phyloP scores from a whole-genome alignment of 495 filamentous ascomycete genomes.

The Rostrohypoxylon terebratum region DNA sequence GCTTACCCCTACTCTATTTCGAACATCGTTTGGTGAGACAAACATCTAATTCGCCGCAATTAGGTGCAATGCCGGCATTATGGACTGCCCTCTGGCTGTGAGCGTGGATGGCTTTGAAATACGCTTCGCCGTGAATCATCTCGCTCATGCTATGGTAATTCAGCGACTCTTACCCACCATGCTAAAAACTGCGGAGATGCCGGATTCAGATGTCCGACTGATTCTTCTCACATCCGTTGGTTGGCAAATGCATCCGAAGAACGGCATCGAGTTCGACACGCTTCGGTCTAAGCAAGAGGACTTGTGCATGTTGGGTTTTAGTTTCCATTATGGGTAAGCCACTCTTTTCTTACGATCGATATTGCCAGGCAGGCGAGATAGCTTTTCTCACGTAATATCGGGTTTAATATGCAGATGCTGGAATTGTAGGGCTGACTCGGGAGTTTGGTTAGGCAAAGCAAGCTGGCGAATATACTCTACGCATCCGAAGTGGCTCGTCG shows the following conservation, averaged over 20 bases:
- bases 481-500: constrained; percentile 56
- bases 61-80: constrained; percentile 73
- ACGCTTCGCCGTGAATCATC: constrained; percentile 78
- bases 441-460: constrained; percentile 58
- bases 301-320: constrained; percentile 29
- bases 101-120: constrained; percentile 77
- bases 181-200: constrained; percentile 59
- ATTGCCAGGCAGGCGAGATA: neutral
- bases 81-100: constrained; percentile 62
- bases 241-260: constrained; percentile 48
- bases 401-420: neutral
- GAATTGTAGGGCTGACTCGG: neutral
- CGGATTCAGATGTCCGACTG: constrained; percentile 56
- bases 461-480: constrained; percentile 62
- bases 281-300: constrained; percentile 54
- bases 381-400: too few relatives aligned
- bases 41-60: neutral
- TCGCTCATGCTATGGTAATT: constrained; percentile 75
- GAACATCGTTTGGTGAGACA: neutral
- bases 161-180: constrained; percentile 71
- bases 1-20: neutral
- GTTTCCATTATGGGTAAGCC: constrained; percentile 37
- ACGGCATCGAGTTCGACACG: constrained; percentile 54
- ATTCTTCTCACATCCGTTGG: constrained; percentile 51
- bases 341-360: neutral